Evolutionary conservation across 257 asterid species (phyloP).

Genomic region (Eucommia ulmoides): DNA sequence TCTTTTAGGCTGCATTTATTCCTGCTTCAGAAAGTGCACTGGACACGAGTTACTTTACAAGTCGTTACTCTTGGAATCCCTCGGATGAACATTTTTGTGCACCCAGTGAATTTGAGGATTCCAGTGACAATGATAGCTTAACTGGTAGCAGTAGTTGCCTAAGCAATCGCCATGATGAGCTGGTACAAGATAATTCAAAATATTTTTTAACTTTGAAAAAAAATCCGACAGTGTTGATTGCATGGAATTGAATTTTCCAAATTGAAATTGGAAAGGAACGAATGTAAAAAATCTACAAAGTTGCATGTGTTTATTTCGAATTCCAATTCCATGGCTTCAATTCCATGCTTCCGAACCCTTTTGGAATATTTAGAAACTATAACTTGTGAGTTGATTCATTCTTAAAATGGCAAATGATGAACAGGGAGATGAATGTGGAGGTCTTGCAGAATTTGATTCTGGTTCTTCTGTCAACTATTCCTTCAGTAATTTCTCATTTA

Average conservation of each 20-base stretch:
- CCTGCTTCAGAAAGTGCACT: constrained; percentile 89
- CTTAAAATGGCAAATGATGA: too few species aligned
- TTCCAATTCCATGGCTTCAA: too few species aligned
- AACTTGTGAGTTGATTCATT: too few species aligned
- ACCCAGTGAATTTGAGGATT: constrained; percentile 76
- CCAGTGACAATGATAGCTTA: constrained; percentile 72
- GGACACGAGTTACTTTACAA: constrained; percentile 92
- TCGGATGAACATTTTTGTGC: constrained; percentile 84
- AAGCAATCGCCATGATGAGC: constrained; percentile 89
- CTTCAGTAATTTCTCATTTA: constrained; percentile 93
- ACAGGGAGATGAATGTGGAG: constrained; percentile 72
- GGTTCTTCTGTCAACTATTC: constrained; percentile 65
- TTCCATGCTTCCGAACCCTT: too few species aligned
- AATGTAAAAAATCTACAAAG: too few species aligned
- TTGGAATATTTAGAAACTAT: too few species aligned
- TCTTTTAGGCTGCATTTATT: constrained; percentile 79
- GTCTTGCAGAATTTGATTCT: constrained; percentile 57
- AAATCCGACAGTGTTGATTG: too few species aligned
- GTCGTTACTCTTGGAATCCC: constrained; percentile 90
- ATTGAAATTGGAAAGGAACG: too few species aligned
- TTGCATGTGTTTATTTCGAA: too few species aligned
- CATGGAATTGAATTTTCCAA: too few species aligned
- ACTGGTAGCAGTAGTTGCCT: constrained; percentile 80
- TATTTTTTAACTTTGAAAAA: too few species aligned
- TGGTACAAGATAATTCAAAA: too few species aligned